Evolutionary conservation across 768 basidiomycete species (phyloP), one percentile per base, ranked within the genome.

Genomic region (Mycena latifolia): DNA sequence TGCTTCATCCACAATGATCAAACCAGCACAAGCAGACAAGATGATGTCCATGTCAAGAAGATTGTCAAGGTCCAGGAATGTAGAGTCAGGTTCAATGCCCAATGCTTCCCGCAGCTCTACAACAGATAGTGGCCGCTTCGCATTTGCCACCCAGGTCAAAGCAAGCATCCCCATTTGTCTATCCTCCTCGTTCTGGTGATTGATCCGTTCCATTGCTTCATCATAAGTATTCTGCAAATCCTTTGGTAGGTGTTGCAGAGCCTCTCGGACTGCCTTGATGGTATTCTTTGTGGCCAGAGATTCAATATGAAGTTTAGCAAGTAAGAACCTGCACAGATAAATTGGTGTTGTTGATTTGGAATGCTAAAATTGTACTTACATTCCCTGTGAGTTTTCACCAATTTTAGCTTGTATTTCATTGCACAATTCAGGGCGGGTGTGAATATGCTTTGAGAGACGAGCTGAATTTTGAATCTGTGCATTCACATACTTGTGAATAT

Each of bases 121-220:
- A 27, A 28, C 25, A 48, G 47, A 48, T 14, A 48, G 24, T 27
- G 18, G 18, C 47, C 47, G 47, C 18, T 48, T 48, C 18, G 47
- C 47, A 48, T 48, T 48, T 48, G 25, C 47, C 1, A 48, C 47
- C 47, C 47, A 48, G 25, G 47, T 48, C 15, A 48, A 5, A 48
- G n/a, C n/a, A n/a, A n/a, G n/a, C n/a, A n/a, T n/a, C n/a, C n/a
- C n/a, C n/a, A n/a, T n/a, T n/a, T n/a, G 25, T 28, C 28, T 28
- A 27, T 48, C 47, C 25, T 48, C 47, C 25, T 28, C 47, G 17
- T 15, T 28, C 25, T 48, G 47, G 18, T 27, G 47, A 17, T 48
- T 28, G 25, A 48, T 48, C 25, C 47, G 24, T 28, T 48, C 47
- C 11, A 48, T 48, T 24, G 47, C 47, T 27, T 48, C 47, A 28